Evolutionary conservation across 257 asterid species (phyloP).

Genomic region (Verbascum thapsus): DNA sequence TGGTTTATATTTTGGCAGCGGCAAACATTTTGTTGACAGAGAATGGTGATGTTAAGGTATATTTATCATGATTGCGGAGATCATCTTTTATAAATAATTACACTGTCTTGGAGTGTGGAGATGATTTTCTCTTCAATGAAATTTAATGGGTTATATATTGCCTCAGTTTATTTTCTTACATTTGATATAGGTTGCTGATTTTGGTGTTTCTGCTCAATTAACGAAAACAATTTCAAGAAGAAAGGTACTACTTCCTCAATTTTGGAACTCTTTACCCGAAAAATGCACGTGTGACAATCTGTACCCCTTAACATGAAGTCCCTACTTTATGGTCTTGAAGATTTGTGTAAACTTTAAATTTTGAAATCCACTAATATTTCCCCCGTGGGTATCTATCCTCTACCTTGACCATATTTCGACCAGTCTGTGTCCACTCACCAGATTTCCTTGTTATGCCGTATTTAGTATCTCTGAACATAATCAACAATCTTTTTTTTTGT

Average conservation of each 20-base stretch:
- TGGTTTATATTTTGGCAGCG: constrained; percentile 57
- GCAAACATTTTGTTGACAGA: constrained; percentile 95
- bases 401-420: no score
- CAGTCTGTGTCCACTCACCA: constrained; percentile 6
- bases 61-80: constrained; percentile 22
- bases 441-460: constrained; percentile 2
- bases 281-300: constrained; percentile 9
- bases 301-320: neutral
- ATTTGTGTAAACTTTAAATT: no score
- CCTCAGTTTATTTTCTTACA: constrained; percentile 20
- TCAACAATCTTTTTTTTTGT: no score
- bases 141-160: constrained; percentile 18
- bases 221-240: constrained; percentile 95
- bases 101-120: constrained; percentile 3
- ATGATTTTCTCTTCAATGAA: neutral
- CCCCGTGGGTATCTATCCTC: no score
- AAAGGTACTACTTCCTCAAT: constrained; percentile 57
- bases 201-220: constrained; percentile 99
- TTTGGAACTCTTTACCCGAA: neutral
- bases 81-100: neutral
- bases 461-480: constrained; percentile 13
- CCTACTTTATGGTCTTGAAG: neutral
- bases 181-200: constrained; percentile 87
- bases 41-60: constrained; percentile 98
- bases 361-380: no score